phyloP scores from a whole-genome alignment of 495 filamentous ascomycete species.

The Penicillium crystallinum region DNA sequence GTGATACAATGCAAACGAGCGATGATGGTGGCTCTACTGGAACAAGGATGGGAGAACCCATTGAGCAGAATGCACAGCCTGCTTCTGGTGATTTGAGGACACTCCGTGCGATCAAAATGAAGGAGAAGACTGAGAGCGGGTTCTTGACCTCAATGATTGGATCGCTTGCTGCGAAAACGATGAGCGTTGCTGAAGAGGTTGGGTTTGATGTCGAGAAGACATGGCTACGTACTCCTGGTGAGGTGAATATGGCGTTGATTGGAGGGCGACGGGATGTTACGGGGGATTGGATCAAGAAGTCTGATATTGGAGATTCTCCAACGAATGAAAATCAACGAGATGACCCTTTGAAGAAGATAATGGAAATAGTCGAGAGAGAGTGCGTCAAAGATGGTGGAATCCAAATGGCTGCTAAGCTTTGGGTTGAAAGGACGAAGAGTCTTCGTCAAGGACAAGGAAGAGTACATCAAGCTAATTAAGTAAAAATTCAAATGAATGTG shows the following conservation, averaged over 20 bases:
- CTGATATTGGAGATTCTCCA: not conserved
- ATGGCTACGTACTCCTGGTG: constrained; percentile 81
- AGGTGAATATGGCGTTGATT: constrained; percentile 75
- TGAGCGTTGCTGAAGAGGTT: constrained; percentile 57
- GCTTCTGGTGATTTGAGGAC: constrained; percentile 41
- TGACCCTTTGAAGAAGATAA: constrained; percentile 13
- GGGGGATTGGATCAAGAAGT: constrained; percentile 14
- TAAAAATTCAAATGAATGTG: not conserved
- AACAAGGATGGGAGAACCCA: constrained; percentile 2
- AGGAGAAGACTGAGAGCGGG: constrained; percentile 32
- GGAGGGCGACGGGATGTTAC: constrained; percentile 43
- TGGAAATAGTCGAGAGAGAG: constrained; percentile 36
- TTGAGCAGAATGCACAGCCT: constrained; percentile 24
- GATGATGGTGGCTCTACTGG: not conserved
- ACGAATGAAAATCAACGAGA: not conserved
- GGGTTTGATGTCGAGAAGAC: constrained; percentile 77
- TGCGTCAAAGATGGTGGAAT: constrained; percentile 37
- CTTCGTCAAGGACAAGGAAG: constrained; percentile 22
- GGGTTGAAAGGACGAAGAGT: constrained; percentile 42
- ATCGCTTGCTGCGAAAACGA: constrained; percentile 66
- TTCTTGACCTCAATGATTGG: constrained; percentile 59
- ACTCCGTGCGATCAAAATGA: constrained; percentile 31
- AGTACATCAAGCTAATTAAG: constrained; percentile 3
- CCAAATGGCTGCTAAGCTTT: constrained; percentile 31
- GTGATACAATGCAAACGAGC: not conserved